A percentile compares a stretch with the other conserved stretches of the same genome.
Evolutionary conservation across 208 protist species (phyloP).

Genomic region (Trichomonas gallinae): DNA sequence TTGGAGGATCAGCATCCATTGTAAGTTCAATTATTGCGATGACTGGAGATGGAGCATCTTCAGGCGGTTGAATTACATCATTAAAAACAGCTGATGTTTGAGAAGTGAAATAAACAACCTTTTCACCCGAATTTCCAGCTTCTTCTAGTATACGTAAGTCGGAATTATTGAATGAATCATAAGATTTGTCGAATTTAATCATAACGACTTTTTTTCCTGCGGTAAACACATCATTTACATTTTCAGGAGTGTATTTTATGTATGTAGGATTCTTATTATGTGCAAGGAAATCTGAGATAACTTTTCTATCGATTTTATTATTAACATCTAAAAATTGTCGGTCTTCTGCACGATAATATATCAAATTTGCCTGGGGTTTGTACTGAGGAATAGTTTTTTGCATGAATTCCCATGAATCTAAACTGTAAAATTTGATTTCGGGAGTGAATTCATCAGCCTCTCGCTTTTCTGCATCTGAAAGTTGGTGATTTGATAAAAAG

Average conservation of each 20-base stretch:
- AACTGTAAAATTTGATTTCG: neutral
- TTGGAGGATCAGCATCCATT: neutral
- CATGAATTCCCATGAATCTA: neutral
- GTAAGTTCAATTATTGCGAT: neutral
- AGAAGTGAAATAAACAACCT: neutral
- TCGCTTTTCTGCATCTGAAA: neutral
- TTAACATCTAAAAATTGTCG: neutral
- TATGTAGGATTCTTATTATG: neutral
- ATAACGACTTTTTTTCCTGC: neutral
- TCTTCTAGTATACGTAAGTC: neutral
- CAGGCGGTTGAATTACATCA: neutral
- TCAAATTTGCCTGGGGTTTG: neutral
- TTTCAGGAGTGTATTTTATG: neutral
- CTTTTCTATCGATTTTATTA: neutral
- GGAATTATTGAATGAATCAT: neutral
- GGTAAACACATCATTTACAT: neutral
- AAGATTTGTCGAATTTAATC: neutral
- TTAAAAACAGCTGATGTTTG: neutral
- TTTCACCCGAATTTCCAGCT: neutral
- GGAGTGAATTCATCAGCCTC: neutral
- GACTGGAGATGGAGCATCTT: neutral
- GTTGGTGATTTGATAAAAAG: neutral
- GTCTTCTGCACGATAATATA: neutral
- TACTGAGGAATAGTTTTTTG: neutral
- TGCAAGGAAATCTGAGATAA: neutral